Percentiles rank a stretch among this genome's conserved stretches.
These are phyloP conservation scores for Macroventuria anomochaeta DNA, from an alignment of 2,329 filamentous ascomycete genomes.

Conservation along the genomic window DNA sequence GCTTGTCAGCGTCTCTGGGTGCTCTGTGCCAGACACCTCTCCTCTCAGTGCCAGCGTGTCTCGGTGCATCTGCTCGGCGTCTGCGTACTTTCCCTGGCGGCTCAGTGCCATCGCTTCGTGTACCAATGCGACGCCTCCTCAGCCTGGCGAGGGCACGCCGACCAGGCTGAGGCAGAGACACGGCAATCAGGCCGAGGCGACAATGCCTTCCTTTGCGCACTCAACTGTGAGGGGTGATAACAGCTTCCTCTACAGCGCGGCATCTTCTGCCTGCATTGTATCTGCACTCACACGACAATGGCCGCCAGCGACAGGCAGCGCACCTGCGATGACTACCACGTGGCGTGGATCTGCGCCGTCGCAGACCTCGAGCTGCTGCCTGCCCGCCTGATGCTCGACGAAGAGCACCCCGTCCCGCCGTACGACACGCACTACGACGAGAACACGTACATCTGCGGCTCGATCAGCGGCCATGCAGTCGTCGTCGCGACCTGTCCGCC, in stretches of 20 bases:
- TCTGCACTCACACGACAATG: too few species aligned
- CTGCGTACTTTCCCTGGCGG: neutral
- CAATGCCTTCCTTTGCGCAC: too few species aligned
- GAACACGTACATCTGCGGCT: slow-evolving; percentile 16
- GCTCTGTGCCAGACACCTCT: neutral
- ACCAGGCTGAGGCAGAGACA: too few species aligned
- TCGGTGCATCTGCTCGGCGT: neutral
- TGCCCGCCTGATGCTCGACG: slow-evolving; percentile 20
- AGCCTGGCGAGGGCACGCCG: too few species aligned
- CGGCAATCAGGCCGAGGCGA: too few species aligned
- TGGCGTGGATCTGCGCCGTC: slow-evolving; percentile 16
- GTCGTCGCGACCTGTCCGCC: slow-evolving; percentile 12
- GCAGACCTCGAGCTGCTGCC: slow-evolving; percentile 20
- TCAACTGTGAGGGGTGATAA: too few species aligned
- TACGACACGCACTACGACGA: slow-evolving; percentile 21
- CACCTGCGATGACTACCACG: slow-evolving; percentile 19
- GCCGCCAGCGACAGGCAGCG: too few species aligned
- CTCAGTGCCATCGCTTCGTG: too few species aligned
- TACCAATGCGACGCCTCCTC: too few species aligned
- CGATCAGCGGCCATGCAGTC: slow-evolving; percentile 17
- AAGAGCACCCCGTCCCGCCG: slow-evolving; percentile 13
- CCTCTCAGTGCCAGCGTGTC: neutral
- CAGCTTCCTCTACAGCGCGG: too few species aligned
- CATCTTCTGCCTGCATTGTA: too few species aligned
- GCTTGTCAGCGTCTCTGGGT: too few species aligned